A percentile compares a stretch with the other conserved stretches of the same genome.
These are phyloP conservation scores for Lactuca saligna DNA, from an alignment of 129 eudicot genomes.

Conservation along the genomic window DNA sequence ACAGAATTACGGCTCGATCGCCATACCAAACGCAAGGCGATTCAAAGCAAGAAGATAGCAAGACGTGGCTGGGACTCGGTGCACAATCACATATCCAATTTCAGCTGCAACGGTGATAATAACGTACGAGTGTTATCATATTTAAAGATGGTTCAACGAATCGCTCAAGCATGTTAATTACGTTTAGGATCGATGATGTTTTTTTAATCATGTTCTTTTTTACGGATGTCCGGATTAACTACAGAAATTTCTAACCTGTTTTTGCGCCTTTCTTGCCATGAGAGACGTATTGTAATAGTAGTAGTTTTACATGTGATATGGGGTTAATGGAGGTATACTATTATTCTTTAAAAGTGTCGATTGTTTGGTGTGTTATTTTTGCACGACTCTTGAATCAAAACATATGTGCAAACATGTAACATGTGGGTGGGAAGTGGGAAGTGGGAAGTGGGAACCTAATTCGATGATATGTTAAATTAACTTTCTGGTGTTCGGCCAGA, in stretches of 20 bases:
- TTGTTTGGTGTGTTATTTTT: background rate
- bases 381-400: background rate
- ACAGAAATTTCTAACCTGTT: conserved; percentile 30
- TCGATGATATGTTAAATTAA: background rate
- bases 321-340: conserved; percentile 27
- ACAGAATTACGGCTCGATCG: conserved; percentile 49
- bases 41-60: conserved; percentile 46
- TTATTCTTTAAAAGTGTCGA: conserved; percentile 3
- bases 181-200: conserved; percentile 7
- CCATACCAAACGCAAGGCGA: conserved; percentile 35
- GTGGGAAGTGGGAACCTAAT: no score
- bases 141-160: conserved; percentile 2
- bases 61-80: conserved; percentile 60
- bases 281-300: conserved; percentile 28
- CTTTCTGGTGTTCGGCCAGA: conserved; percentile 22
- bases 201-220: background rate
- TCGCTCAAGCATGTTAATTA: background rate
- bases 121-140: background rate
- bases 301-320: conserved; percentile 20
- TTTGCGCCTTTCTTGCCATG: conserved; percentile 30
- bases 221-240: conserved; percentile 27
- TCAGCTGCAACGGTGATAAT: background rate
- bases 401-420: conserved; percentile 25
- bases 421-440: conserved; percentile 12
- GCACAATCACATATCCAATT: conserved; percentile 34